These are phyloP conservation scores for Pseudogymnoascus sp. DNA, from an alignment of 2,329 filamentous ascomycete genomes.

Conservation along the genomic window DNA sequence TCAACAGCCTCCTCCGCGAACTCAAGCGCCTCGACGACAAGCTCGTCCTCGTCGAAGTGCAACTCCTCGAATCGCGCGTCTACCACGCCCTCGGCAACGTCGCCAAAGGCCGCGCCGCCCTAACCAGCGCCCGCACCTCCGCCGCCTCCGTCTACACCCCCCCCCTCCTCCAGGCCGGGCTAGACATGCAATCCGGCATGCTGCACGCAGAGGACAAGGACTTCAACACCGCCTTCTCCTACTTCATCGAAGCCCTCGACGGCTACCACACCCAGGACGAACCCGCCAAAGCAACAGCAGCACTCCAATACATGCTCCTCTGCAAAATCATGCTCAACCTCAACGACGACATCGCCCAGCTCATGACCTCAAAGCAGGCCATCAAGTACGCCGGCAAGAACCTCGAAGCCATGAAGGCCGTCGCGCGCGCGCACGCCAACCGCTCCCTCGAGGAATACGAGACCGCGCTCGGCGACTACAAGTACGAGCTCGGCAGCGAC, in stretches of 20 bases:
- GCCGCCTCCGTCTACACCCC: slow-evolving; percentile 97
- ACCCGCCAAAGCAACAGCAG: slow-evolving; percentile 80
- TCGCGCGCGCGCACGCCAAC: slow-evolving; percentile 90
- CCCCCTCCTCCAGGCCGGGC: slow-evolving; percentile 84
- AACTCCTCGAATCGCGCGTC: slow-evolving; percentile 91
- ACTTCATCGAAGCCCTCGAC: slow-evolving; percentile 98
- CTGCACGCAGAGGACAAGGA: slow-evolving; percentile 97
- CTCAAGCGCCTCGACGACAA: slow-evolving; percentile 98
- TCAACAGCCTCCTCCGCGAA: slow-evolving; percentile 92
- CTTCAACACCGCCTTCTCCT: slow-evolving; percentile 97
- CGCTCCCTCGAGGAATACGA: slow-evolving; percentile 97
- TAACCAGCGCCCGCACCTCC: slow-evolving; percentile 89
- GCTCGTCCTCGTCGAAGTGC: slow-evolving; percentile 93
- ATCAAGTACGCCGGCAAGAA: slow-evolving; percentile 93
- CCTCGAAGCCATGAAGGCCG: slow-evolving; percentile 98
- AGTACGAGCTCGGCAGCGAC: slow-evolving; percentile 88
- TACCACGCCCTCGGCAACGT: slow-evolving; percentile 98
- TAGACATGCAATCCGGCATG: slow-evolving; percentile 99
- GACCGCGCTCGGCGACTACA: slow-evolving; percentile 79
- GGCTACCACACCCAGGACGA: slow-evolving; percentile 94
- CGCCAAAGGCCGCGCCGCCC: slow-evolving; percentile 85
- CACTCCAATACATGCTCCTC: slow-evolving; percentile 97
- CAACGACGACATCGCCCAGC: slow-evolving; percentile 87
- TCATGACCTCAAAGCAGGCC: slow-evolving; percentile 94
- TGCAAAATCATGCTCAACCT: slow-evolving; percentile 99